These are phyloP conservation scores for Pichia ethanolica DNA, from an alignment of 805 yeast species.

Conservation along the genomic window DNA sequence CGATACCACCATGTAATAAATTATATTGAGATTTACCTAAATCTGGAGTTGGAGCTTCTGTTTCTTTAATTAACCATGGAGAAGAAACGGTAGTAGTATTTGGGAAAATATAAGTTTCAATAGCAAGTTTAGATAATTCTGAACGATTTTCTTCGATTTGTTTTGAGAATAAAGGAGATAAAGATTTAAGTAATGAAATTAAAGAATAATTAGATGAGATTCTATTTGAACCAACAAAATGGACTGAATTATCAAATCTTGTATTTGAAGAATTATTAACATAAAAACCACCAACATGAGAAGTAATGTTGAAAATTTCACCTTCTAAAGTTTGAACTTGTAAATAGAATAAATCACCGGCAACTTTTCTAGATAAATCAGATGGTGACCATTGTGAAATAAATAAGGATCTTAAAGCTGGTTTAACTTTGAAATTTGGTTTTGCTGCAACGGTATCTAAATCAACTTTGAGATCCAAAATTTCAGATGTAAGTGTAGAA, in stretches of 20 bases:
- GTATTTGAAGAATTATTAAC: slow-evolving; percentile 62
- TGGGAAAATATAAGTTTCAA: slow-evolving; percentile 56
- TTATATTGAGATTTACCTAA: slow-evolving; percentile 52
- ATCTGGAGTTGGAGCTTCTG: slow-evolving; percentile 37
- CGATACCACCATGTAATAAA: slow-evolving; percentile 47
- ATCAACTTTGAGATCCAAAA: slow-evolving; percentile 10
- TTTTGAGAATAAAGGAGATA: slow-evolving; percentile 56
- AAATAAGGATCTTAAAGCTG: slow-evolving; percentile 49
- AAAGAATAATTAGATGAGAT: slow-evolving; percentile 40
- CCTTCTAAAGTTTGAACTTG: slow-evolving; percentile 73
- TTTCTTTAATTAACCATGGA: slow-evolving; percentile 66
- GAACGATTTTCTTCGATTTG: slow-evolving; percentile 47
- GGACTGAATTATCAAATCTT: slow-evolving; percentile 60
- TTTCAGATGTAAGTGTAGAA: slow-evolving; percentile 14
- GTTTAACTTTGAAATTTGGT: slow-evolving; percentile 27
- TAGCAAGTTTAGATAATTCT: slow-evolving; percentile 34
- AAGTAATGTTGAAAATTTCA: slow-evolving; percentile 71
- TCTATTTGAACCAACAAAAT: slow-evolving; percentile 21
- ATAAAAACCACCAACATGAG: slow-evolving; percentile 71
- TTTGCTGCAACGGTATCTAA: slow-evolving; percentile 24
- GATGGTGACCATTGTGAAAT: slow-evolving; percentile 87
- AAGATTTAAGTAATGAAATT: slow-evolving; percentile 48
- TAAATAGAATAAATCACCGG: slow-evolving; percentile 79
- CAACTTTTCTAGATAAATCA: slow-evolving; percentile 48
- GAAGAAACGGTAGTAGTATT: slow-evolving; percentile 50